Evolutionary conservation across 2,329 filamentous ascomycete species (phyloP), one percentile per base, ranked within the genome.

Genomic region (Hypoxylon sp.): DNA sequence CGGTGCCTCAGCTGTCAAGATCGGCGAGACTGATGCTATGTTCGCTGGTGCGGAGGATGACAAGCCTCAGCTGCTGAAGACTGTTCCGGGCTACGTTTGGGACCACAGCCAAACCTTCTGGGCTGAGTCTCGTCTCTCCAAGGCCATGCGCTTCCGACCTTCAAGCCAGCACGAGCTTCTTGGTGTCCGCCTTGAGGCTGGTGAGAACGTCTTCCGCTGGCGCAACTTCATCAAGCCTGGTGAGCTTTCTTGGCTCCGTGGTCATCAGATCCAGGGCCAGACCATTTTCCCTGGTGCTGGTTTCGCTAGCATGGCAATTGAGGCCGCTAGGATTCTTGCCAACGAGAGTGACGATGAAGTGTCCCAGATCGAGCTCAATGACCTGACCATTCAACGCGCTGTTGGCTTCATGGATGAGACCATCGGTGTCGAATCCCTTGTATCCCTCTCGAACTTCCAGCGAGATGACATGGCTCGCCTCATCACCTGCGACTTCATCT

Each of bases 401-500:
- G 48, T 73, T 39, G 54, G 52, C 1, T 71, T 75, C 47, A 67
- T 70, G 24, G 61, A 66, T 15, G 66, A 63, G 13, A 48, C 65
- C 29, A 69, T 64, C 1, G 72, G 73, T 29, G 67, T 75, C 19
- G 75, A 77, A 53, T 72, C 69, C 2, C 46, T 75, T 2, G 65
- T 75, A 3, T 63, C 70, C 3, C 51, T 75, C 7, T 73, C 69
- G 13, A 65, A 39, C 44, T 55, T 69, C 31, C 31, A 65, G 17
- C 64, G 62, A 21, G 7, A 69, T 6, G 46, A 59, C 19, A 51
- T 32, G 17, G 56, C 56, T 5, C 56, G 56, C n/a, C 46, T 59
- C 32, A 44, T 59, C 13, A 59, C 56, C 5, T 50, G 46, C 6
- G 46, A 59, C 47, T 59, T 59, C 56, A 37, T 59, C 24, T 59